Evolutionary conservation across 179 eudicot genomes (phyloP), one percentile per base, ranked within the genome.

Genomic region (Silene noctiflora): DNA sequence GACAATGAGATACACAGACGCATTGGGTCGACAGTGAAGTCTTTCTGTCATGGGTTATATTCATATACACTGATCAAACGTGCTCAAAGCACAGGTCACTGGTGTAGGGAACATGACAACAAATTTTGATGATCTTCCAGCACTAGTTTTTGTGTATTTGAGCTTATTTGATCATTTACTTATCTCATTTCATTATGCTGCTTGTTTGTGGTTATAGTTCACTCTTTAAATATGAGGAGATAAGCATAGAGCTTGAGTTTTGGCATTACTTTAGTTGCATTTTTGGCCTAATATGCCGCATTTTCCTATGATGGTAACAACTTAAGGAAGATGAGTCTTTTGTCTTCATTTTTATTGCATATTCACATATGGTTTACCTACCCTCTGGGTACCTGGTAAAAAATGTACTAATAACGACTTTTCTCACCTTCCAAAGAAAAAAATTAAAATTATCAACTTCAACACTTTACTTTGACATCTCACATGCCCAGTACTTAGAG

Each of bases 211-310:
- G 84, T 75, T 64, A 66, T 6, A 16, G 73, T 78, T 71, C n/a
- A 27, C 42, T 64, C 29, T 75, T 76, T 27, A 74, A 55, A 64
- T 70, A 20, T 48, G 24, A 51, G 29, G 22, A 20, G 76, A 78
- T 71, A 82, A 78, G 84, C 74, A 42, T 71, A 71, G 74, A 74
- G 76, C 67, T 42, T 70, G 19, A 3, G 29, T 3, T 44, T 75
- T 63, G 79, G 81, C 62, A 67, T 75, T 42, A 56, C 70, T 42
- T 75, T 77, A 76, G 69, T 71, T 65, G 79, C 79, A 58, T 17
- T 71, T 66, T 82, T 66, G 79, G 81, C 78, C 61, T 69, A 62
- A 22, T 64, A 21, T 73, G n/a, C 17, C 33, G 3, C 55, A 12
- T 48, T 19, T 60, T 65, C 42, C 6, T 59, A 65, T 35, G 21